Conservation (phyloP, 306 rosid species). For the Mimosa bimucronata region DNA sequence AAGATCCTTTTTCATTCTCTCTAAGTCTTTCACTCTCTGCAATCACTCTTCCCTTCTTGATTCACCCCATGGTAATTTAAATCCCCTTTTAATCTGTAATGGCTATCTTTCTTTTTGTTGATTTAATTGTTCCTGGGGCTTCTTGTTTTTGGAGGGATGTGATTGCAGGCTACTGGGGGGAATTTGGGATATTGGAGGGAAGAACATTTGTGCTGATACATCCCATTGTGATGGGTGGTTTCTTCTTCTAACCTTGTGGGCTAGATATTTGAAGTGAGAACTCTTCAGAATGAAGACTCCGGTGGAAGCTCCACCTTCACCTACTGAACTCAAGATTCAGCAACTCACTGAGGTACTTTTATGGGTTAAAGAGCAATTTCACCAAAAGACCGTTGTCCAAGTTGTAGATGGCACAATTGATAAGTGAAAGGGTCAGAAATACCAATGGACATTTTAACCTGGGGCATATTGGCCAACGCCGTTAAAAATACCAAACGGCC, state of each 20-base stretch:
- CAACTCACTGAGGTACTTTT: too few relatives aligned
- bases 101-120: not conserved
- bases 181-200: slow-evolving; percentile 86
- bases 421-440: too few relatives aligned
- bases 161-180: slow-evolving; percentile 77
- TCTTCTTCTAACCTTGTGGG: slow-evolving; percentile 83
- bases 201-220: slow-evolving; percentile 81
- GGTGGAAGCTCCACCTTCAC: slow-evolving; percentile 60
- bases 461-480: too few relatives aligned
- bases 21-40: slow-evolving; percentile 64
- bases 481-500: too few relatives aligned
- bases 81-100: not conserved
- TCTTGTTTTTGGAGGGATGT: slow-evolving; percentile 56
- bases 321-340: too few relatives aligned
- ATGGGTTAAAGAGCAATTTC: too few relatives aligned
- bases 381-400: too few relatives aligned
- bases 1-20: slow-evolving; percentile 36
- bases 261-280: slow-evolving; percentile 80
- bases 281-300: slow-evolving; percentile 66
- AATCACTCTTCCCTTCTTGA: slow-evolving; percentile 54
- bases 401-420: too few relatives aligned
- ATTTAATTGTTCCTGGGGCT: not conserved
- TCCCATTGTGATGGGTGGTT: slow-evolving; percentile 69
- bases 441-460: too few relatives aligned
- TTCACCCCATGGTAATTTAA: too few relatives aligned